These are phyloP conservation scores for Claviceps arundinis DNA, from an alignment of 2,329 filamentous ascomycete species.

Conservation along the genomic window DNA sequence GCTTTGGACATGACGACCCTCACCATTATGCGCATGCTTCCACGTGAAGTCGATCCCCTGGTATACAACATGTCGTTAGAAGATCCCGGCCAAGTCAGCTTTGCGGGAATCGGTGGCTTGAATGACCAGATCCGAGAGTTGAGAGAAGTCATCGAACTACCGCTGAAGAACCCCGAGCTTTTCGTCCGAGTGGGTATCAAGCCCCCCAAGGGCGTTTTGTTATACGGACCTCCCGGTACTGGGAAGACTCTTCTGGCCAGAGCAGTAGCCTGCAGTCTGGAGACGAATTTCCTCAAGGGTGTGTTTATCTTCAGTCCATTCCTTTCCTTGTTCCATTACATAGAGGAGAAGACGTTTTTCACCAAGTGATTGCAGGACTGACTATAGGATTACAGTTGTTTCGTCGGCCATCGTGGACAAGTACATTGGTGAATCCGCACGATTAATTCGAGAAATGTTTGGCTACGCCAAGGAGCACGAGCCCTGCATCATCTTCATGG, in stretches of 20 bases:
- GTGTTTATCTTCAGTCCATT: conserved; percentile 12
- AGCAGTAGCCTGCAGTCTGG: conserved; percentile 88
- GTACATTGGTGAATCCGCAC: conserved; percentile 96
- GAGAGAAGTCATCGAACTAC: conserved; percentile 93
- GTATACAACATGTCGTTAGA: conserved; percentile 99
- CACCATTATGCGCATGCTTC: conserved; percentile 99
- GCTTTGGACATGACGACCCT: conserved; percentile 98
- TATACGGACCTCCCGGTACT: conserved; percentile 93
- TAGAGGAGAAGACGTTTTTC: too few species aligned
- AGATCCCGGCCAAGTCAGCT: conserved; percentile 94
- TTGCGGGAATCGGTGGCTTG: conserved; percentile 90
- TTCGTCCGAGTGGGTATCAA: conserved; percentile 97
- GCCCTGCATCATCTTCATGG: conserved; percentile 99
- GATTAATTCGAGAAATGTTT: conserved; percentile 98
- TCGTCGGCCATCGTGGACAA: conserved; percentile 99
- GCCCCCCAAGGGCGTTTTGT: conserved; percentile 88
- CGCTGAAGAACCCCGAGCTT: conserved; percentile 95
- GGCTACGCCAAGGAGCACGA: conserved; percentile 99
- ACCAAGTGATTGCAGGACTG: too few species aligned
- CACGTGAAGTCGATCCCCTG: conserved; percentile 91
- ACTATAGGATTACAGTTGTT: conserved; percentile 50
- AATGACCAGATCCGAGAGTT: conserved; percentile 98
- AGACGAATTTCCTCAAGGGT: conserved; percentile 98
- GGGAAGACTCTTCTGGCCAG: conserved; percentile 91
- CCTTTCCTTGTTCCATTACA: neutral